Conservation (phyloP, 352 stramenopile species). For the Phytophthora quininea region DNA sequence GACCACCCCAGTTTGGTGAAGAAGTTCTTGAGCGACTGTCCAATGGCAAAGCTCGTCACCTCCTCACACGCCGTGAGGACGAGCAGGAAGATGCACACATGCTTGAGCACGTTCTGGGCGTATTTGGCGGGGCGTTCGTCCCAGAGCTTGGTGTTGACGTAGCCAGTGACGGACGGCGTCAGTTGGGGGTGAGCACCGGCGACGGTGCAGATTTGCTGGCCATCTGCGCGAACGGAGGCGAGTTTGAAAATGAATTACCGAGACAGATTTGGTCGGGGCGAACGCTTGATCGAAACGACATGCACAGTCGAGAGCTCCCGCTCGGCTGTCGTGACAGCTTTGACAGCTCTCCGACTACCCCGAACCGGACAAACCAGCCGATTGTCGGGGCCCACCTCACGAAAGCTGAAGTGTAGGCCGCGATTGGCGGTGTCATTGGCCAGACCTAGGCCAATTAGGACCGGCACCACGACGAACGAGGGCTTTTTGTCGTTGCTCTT, state of each 20-base stretch:
- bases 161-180: conserved; percentile 16
- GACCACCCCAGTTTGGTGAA: conserved; percentile 60
- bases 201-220: conserved; percentile 20
- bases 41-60: conserved; percentile 55
- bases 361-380: no score
- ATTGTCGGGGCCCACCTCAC: conserved; percentile 1
- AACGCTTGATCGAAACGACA: neutral
- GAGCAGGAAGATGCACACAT: conserved; percentile 57
- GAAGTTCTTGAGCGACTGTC: conserved; percentile 62
- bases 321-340: neutral
- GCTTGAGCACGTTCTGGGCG: conserved; percentile 50
- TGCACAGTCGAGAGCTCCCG: neutral
- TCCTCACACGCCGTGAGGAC: conserved; percentile 37
- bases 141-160: conserved; percentile 40
- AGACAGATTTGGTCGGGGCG: neutral
- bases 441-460: neutral
- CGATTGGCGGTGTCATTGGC: conserved; percentile 10
- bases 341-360: conserved; percentile 7
- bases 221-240: conserved; percentile 19
- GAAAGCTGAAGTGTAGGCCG: conserved; percentile 14
- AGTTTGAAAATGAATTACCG: conserved; percentile 16
- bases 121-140: conserved; percentile 51
- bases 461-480: neutral
- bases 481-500: neutral
- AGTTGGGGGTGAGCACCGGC: conserved; percentile 17